Evolutionary conservation across 176 grass and related monocot species (phyloP).

Genomic region (Alloteropsis semialata): DNA sequence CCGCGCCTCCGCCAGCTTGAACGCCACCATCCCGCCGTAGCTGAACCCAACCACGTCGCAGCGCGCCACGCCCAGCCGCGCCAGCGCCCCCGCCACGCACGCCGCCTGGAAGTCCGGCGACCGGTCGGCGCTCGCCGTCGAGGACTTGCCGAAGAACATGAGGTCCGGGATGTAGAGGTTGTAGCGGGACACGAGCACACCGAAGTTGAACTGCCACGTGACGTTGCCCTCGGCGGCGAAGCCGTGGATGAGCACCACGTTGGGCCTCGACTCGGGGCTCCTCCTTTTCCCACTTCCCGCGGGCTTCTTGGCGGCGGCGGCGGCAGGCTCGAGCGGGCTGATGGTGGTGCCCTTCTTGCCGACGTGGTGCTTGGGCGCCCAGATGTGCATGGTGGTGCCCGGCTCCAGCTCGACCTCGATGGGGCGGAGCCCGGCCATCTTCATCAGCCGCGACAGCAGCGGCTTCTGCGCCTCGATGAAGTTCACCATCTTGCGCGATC

Average conservation of each 20-base stretch:
- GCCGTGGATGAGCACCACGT: conserved; percentile 81
- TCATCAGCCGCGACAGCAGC: conserved; percentile 62
- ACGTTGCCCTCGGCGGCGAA: conserved; percentile 84
- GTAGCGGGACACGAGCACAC: conserved; percentile 68
- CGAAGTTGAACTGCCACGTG: conserved; percentile 97
- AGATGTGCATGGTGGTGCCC: conserved; percentile 81
- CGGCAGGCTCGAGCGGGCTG: conserved; percentile 6
- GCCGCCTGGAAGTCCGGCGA: conserved; percentile 80
- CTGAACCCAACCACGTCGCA: conserved; percentile 94
- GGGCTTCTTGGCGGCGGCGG: not conserved
- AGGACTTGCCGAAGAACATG: conserved; percentile 74
- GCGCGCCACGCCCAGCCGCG: conserved; percentile 54
- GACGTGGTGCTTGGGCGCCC: conserved; percentile 72
- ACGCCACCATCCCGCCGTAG: conserved; percentile 95
- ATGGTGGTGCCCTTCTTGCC: conserved; percentile 45
- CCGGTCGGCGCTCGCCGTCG: conserved; percentile 47
- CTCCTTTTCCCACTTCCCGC: not conserved
- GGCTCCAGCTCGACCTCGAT: conserved; percentile 67
- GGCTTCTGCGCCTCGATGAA: conserved; percentile 77
- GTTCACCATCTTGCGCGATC: conserved; percentile 72
- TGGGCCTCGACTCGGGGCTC: conserved; percentile 44
- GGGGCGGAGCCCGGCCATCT: conserved; percentile 63
- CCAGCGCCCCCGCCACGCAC: conserved; percentile 62
- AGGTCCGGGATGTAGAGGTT: conserved; percentile 93
- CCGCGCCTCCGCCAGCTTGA: conserved; percentile 80